Evolutionary conservation across 1,284 basidiomycete species (phyloP).

Genomic region (Ceratobasidium theobromae): DNA sequence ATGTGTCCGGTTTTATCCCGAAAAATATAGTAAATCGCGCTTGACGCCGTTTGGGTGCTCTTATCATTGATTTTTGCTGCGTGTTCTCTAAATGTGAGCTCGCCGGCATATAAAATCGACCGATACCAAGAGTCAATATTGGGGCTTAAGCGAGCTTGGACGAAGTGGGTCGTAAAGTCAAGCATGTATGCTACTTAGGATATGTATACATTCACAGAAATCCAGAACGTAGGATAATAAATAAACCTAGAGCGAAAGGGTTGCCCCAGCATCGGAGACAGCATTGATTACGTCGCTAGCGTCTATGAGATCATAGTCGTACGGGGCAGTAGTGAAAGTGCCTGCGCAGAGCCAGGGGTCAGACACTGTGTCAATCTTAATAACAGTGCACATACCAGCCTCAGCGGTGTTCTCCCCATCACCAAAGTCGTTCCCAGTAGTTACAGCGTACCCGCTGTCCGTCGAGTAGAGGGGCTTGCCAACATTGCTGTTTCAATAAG

Average conservation of each 20-base stretch:
- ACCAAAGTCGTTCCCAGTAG: background rate
- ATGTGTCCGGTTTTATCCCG: too few species aligned
- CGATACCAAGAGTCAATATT: too few species aligned
- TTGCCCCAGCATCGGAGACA: background rate
- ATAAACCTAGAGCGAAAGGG: background rate
- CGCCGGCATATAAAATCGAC: too few species aligned
- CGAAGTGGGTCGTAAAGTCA: too few species aligned
- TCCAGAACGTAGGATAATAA: too few species aligned
- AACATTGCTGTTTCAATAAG: background rate
- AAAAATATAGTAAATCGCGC: too few species aligned
- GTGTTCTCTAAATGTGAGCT: too few species aligned
- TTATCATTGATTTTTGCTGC: too few species aligned
- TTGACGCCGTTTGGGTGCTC: too few species aligned
- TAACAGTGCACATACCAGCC: background rate
- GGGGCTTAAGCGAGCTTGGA: too few species aligned
- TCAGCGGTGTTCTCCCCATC: background rate
- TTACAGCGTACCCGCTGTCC: background rate
- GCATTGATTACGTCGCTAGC: background rate
- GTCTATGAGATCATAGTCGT: background rate
- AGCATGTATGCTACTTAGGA: too few species aligned
- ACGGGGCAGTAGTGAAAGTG: background rate
- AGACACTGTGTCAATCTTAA: background rate
- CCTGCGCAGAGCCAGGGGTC: background rate
- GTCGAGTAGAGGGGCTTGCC: conserved; percentile 6
- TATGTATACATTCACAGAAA: too few species aligned